Percentiles rank a stretch among this genome's conserved stretches.
Evolutionary conservation across 352 stramenopile species (phyloP).

Genomic region (Hyaloperonospora brassicae): DNA sequence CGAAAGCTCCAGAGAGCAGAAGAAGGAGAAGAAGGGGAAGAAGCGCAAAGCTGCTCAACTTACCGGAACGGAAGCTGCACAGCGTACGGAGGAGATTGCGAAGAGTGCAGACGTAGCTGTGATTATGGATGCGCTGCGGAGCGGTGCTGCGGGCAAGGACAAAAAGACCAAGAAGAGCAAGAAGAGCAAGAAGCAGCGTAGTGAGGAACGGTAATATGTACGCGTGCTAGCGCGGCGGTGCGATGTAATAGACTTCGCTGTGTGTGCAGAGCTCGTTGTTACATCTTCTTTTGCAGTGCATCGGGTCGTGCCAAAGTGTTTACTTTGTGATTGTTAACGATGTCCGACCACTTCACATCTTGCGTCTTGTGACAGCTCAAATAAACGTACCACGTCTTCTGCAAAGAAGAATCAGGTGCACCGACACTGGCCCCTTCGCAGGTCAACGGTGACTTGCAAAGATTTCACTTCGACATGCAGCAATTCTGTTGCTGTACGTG

Average conservation of each 20-base stretch:
- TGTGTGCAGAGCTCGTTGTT: no score
- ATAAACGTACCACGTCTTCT: no score
- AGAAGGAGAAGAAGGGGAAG: constrained; percentile 38
- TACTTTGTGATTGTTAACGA: no score
- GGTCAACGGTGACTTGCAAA: no score
- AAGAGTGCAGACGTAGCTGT: constrained; percentile 47
- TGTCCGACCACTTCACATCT: no score
- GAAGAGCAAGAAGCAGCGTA: constrained; percentile 37
- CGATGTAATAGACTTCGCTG: constrained; percentile 1
- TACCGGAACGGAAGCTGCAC: constrained; percentile 24
- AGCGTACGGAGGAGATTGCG: constrained; percentile 26
- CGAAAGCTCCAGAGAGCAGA: constrained; percentile 16
- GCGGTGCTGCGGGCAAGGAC: constrained; percentile 19
- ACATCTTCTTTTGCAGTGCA: no score
- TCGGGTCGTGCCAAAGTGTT: no score
- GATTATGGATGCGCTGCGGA: constrained; percentile 63
- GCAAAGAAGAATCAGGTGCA: no score
- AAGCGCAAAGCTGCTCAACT: constrained; percentile 32
- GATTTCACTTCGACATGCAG: no score
- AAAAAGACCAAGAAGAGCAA: constrained; percentile 45
- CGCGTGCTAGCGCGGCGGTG: constrained; percentile 2
- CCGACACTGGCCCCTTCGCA: no score
- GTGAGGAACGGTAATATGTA: constrained; percentile 18
- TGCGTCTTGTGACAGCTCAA: no score
- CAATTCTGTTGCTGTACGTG: no score